phyloP scores from a whole-genome alignment of 352 stramenopile species.

The Globisporangium spiculum region DNA sequence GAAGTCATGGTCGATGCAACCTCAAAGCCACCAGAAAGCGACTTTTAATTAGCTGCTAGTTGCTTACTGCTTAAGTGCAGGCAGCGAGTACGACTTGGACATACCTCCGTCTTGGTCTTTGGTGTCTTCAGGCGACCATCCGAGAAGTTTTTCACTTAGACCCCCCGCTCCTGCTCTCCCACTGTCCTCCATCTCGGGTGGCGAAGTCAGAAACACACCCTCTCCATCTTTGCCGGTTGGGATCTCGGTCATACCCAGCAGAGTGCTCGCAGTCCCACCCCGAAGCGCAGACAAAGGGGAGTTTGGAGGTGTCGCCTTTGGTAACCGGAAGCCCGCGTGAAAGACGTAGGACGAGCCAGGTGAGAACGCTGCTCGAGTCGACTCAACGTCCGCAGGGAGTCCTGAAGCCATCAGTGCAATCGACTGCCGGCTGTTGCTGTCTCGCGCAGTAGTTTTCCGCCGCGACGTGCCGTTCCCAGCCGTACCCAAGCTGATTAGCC shows the following conservation, averaged over 20 bases:
- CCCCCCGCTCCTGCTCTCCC: conserved; percentile 4
- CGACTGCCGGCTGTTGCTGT: conserved; percentile 18
- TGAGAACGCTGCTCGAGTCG: conserved; percentile 34
- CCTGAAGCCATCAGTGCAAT: conserved; percentile 30
- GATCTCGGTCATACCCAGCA: conserved; percentile 9
- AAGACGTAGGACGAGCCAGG: conserved; percentile 42
- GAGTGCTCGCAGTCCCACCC: neutral
- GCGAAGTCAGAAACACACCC: conserved; percentile 15
- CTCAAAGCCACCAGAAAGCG: too few relatives aligned
- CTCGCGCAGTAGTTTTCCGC: conserved; percentile 26
- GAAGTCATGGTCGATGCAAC: too few relatives aligned
- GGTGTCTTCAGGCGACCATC: conserved; percentile 33
- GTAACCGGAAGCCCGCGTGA: conserved; percentile 54
- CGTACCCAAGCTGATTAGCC: conserved; percentile 26
- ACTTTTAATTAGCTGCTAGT: too few relatives aligned
- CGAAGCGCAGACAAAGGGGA: conserved; percentile 15
- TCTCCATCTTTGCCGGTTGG: conserved; percentile 17
- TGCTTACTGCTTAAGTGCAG: conserved; percentile 36
- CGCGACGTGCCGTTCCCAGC: conserved; percentile 19
- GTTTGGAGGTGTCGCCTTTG: conserved; percentile 38
- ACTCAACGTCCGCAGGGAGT: conserved; percentile 27
- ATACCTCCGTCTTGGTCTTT: conserved; percentile 28
- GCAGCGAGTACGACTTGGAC: conserved; percentile 54
- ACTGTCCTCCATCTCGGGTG: conserved; percentile 17
- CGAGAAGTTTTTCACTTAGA: conserved; percentile 30